Percentiles rank a stretch among this genome's conserved stretches.
Evolutionary conservation across 257 asterid species (phyloP).

Genomic region (Solanum commersonii): DNA sequence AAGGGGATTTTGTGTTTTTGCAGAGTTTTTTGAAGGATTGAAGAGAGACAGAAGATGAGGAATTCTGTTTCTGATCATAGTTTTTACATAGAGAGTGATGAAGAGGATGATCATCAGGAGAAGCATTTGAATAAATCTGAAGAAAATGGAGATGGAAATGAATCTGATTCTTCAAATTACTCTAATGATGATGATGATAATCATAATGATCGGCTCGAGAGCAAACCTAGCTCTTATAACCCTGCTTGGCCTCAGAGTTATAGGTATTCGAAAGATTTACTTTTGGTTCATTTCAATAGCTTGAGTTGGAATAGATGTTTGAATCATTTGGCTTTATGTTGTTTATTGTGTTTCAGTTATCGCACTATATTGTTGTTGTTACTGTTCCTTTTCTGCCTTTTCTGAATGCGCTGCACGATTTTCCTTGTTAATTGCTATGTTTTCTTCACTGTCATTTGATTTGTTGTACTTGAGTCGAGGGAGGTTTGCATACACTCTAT

Average conservation of each 20-base stretch:
- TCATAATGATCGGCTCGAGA: conserved; percentile 19
- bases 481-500: neutral
- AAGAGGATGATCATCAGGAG: conserved; percentile 46
- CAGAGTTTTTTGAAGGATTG: conserved; percentile 13
- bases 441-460: neutral
- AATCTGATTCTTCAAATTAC: conserved; percentile 49
- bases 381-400: neutral
- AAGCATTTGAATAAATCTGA: conserved; percentile 28
- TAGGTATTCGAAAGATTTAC: conserved; percentile 29
- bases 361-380: neutral
- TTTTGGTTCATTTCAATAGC: neutral
- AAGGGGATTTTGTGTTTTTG: conserved; percentile 3
- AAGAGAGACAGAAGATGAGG: conserved; percentile 41
- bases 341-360: neutral
- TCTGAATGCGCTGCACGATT: neutral
- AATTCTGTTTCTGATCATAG: conserved; percentile 69
- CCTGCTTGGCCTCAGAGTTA: conserved; percentile 96
- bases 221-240: conserved; percentile 34
- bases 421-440: neutral
- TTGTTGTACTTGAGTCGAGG: neutral
- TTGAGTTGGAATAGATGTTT: neutral
- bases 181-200: conserved; percentile 35
- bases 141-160: conserved; percentile 38
- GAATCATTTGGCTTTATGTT: neutral
- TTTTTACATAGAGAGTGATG: conserved; percentile 79